Base-by-base conservation (phyloP, 345 rosid genomes). In the Durio zibethinus region DNA sequence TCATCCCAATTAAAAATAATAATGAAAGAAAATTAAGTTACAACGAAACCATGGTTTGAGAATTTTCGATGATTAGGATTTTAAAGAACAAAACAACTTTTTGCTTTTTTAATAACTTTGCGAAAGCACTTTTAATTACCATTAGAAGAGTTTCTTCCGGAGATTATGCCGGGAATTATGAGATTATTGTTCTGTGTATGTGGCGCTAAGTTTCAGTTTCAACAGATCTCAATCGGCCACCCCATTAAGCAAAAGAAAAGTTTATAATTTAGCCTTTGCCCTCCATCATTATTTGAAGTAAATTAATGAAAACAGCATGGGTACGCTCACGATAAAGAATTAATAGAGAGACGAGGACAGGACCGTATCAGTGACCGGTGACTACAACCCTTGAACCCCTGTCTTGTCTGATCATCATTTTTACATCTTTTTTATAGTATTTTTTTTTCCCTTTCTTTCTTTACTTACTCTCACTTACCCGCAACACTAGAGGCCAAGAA, bases 151-250 rank as follows among this genome's bases (percentile, higher is more conserved):
- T 62, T 52, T 72, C 61, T 15, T 18, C 76, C 81, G 61, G 62
- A 61, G 78, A 78, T 82, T 40, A 78, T 74, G 84, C 73, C 79
- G 9, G 57, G 66, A 69, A 78, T 78, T 70, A 61, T 74, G 84
- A 52, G 47, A 70, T 42, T 5, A 66, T 15, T 36, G 47, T 23
- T 47, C 23, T 21, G 42, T 56, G 67, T 33, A 59, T 62, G 43
- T 57, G 63, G 31, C 4, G 11, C 65, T 6, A 31, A 36, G 69
- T 50, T 72, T 20, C 35, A 36, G 50, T 20, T 18, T 42, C 18
- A 33, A 42, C 47, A 50, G 40, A 62, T 53, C 38, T 50, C 66
- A 27, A 8, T 35, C 10, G 4, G 35, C 21, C 38, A 63, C 25
- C 67, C 53, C n/a, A 64, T 63, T 64, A 20, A 36, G 47, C 63